Conservation (phyloP, 2,329 filamentous ascomycete species). For the Aspergillus fumigatiaffinis region DNA sequence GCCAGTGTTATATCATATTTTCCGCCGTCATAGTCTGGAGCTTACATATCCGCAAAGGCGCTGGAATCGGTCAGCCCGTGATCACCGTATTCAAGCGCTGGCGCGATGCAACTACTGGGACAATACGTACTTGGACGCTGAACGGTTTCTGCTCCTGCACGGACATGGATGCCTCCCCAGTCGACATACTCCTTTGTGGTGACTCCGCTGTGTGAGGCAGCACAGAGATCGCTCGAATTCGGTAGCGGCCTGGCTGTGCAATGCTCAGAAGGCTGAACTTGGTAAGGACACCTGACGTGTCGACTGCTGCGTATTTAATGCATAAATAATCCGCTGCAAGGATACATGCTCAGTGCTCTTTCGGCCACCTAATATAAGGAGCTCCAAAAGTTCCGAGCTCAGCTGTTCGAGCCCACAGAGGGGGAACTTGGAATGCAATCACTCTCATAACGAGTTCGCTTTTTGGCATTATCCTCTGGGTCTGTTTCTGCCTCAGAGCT, state of each 20-base stretch:
- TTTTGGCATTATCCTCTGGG: too few species aligned
- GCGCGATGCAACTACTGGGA: not conserved
- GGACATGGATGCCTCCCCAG: constrained; percentile 27
- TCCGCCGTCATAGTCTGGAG: constrained; percentile 25
- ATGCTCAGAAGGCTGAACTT: constrained; percentile 26
- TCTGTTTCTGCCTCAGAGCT: too few species aligned
- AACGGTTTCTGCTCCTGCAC: constrained; percentile 20
- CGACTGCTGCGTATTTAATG: too few species aligned
- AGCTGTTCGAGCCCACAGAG: too few species aligned
- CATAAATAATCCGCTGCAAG: too few species aligned
- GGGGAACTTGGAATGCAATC: too few species aligned
- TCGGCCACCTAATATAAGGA: too few species aligned
- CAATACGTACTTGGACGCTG: constrained; percentile 28
- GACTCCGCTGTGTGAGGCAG: constrained; percentile 25
- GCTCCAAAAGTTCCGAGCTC: too few species aligned
- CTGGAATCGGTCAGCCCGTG: constrained; percentile 20
- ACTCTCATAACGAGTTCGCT: too few species aligned
- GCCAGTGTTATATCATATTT: constrained; percentile 28
- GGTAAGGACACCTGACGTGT: constrained; percentile 9
- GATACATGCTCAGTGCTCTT: too few species aligned
- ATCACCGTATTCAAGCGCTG: not conserved
- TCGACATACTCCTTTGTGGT: constrained; percentile 28
- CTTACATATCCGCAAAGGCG: constrained; percentile 19
- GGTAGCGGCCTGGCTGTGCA: constrained; percentile 26
- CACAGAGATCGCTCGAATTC: constrained; percentile 28